These are phyloP conservation scores for Bifiguratus adelaidae DNA, from an alignment of 192 early-diverging fungal species.

Conservation along the genomic window DNA sequence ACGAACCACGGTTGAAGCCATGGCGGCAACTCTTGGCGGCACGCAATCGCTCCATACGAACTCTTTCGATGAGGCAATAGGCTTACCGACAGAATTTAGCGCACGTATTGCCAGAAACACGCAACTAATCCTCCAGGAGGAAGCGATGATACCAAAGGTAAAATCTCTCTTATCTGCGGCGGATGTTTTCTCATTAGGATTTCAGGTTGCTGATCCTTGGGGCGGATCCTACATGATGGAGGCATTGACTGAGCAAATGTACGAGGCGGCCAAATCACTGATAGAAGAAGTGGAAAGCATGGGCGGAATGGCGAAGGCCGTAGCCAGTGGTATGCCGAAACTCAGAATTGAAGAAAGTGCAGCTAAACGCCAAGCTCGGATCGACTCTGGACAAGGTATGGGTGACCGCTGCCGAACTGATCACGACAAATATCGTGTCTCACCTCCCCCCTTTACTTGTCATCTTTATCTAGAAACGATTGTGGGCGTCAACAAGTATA, in stretches of 20 bases:
- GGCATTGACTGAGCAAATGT: conserved; percentile 73
- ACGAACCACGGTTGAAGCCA: conserved; percentile 80
- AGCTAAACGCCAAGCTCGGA: conserved; percentile 78
- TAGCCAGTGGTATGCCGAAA: conserved; percentile 83
- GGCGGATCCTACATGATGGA: conserved; percentile 93
- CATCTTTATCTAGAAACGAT: conserved; percentile 77
- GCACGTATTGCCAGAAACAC: conserved; percentile 88
- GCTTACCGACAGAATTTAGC: conserved; percentile 73
- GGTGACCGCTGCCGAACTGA: too few species aligned
- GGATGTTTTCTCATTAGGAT: background rate
- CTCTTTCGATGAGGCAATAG: conserved; percentile 84
- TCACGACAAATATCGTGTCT: too few species aligned
- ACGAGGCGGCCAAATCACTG: conserved; percentile 51
- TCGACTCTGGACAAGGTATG: conserved; percentile 73
- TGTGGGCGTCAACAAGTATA: conserved; percentile 89
- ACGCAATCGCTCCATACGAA: conserved; percentile 93
- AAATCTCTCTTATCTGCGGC: background rate
- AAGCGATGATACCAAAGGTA: conserved; percentile 69
- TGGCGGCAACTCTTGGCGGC: conserved; percentile 86
- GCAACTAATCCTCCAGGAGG: conserved; percentile 81
- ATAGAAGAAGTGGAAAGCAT: conserved; percentile 73
- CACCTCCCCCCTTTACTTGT: too few species aligned
- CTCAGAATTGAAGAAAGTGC: conserved; percentile 81
- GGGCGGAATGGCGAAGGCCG: conserved; percentile 89
- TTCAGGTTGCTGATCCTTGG: conserved; percentile 77